phyloP scores from a whole-genome alignment of 148 eudicot species.

The Heliosperma pusillum region DNA sequence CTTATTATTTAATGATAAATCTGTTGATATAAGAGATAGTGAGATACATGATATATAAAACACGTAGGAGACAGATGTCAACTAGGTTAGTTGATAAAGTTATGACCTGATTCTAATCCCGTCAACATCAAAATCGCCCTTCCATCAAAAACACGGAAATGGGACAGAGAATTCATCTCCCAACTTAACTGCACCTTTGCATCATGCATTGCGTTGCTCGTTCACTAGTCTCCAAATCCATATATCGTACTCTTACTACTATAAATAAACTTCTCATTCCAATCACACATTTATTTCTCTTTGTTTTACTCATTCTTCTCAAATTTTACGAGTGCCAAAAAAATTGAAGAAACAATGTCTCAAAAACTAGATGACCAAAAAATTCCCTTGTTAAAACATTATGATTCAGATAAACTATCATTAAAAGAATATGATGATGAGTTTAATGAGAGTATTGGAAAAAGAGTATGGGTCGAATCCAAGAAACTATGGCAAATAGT shows the following conservation, averaged over 20 bases:
- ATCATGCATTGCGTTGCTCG: background rate
- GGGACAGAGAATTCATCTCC: too few relatives aligned
- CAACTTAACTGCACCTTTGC: background rate
- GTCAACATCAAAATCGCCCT: too few relatives aligned
- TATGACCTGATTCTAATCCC: too few relatives aligned
- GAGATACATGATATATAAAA: too few relatives aligned
- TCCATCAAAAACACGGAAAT: too few relatives aligned
- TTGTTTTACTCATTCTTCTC: background rate
- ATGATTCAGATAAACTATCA: background rate
- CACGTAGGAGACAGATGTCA: too few relatives aligned
- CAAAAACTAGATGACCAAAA: conserved; percentile 21
- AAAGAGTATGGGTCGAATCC: conserved; percentile 42
- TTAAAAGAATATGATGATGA: background rate
- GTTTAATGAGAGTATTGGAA: conserved; percentile 4
- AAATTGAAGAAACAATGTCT: background rate
- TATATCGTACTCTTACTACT: too few relatives aligned
- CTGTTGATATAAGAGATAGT: too few relatives aligned
- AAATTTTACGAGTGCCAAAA: background rate
- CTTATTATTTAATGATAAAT: too few relatives aligned
- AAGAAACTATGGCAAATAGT: conserved; percentile 56
- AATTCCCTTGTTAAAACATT: conserved; percentile 25
- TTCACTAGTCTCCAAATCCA: background rate
- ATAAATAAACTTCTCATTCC: background rate
- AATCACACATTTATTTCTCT: background rate
- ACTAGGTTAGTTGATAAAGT: too few relatives aligned